Percentiles rank a stretch among this genome's conserved stretches.
Conservation (phyloP, 331 rosid genomes). For the Rosa hybrid region DNA sequence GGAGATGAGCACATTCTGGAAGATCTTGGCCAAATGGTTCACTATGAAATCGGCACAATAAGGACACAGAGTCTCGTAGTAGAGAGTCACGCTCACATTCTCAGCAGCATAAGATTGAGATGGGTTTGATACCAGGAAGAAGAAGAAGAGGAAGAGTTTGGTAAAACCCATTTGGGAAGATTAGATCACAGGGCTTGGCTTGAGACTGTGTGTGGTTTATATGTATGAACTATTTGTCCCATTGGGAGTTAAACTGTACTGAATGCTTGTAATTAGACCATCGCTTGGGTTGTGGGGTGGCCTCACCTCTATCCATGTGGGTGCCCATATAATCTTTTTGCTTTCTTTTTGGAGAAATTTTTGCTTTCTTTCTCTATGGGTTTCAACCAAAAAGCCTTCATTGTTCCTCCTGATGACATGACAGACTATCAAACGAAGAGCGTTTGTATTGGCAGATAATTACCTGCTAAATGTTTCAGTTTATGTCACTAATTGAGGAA, state of each 20-base stretch:
- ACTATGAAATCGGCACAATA: constrained; percentile 83
- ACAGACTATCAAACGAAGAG: too few relatives aligned
- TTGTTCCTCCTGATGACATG: too few relatives aligned
- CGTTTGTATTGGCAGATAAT: too few relatives aligned
- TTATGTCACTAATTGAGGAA: too few relatives aligned
- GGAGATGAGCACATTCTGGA: constrained; percentile 69
- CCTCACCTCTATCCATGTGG: neutral
- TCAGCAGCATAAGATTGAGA: constrained; percentile 18
- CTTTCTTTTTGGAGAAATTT: too few relatives aligned
- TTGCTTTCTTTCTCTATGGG: too few relatives aligned
- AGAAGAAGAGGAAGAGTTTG: neutral
- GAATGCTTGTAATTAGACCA: too few relatives aligned
- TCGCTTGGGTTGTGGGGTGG: too few relatives aligned
- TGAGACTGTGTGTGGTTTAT: neutral
- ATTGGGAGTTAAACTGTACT: neutral
- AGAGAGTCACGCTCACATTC: constrained; percentile 61
- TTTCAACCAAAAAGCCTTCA: too few relatives aligned
- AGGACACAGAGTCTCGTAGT: constrained; percentile 84
- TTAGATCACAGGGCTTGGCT: neutral
- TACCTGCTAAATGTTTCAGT: constrained; percentile 11
- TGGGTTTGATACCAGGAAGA: neutral
- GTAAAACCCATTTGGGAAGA: constrained; percentile 2
- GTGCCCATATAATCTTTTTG: neutral
- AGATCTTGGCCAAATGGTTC: constrained; percentile 59
- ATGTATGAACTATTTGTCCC: neutral